Conservation (phyloP, 202 grass and related monocot species). For the Elaeis oleifera region DNA sequence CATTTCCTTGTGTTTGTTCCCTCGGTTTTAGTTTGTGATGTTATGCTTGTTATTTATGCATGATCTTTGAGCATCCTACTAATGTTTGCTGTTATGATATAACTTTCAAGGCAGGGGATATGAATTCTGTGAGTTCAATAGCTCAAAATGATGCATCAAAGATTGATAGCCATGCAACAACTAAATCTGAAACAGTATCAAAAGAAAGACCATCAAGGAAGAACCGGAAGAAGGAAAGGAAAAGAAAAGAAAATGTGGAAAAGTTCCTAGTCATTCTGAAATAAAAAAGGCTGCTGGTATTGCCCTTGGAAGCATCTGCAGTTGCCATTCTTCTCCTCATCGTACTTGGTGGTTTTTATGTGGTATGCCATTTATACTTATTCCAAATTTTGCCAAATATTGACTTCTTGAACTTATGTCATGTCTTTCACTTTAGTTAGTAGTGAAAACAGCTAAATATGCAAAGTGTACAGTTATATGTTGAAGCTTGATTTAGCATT, state of each 20-base stretch:
- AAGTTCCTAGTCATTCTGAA: slow-evolving; percentile 40
- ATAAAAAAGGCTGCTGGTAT: slow-evolving; percentile 54
- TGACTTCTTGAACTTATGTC: background rate
- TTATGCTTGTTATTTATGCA: background rate
- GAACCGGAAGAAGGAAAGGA: slow-evolving; percentile 70
- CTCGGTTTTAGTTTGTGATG: background rate
- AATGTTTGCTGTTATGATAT: slow-evolving; percentile 18
- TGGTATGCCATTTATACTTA: slow-evolving; percentile 47
- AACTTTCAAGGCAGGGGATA: slow-evolving; percentile 55
- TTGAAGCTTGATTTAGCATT: too few species aligned
- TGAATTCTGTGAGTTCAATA: slow-evolving; percentile 29
- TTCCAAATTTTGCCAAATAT: slow-evolving; percentile 12
- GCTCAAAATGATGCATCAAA: slow-evolving; percentile 36
- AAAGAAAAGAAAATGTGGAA: slow-evolving; percentile 40
- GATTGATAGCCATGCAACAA: slow-evolving; percentile 21
- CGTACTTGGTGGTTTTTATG: slow-evolving; percentile 84
- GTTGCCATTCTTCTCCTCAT: slow-evolving; percentile 73
- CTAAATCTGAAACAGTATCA: slow-evolving; percentile 45
- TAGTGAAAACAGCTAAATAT: too few species aligned
- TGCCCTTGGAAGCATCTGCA: slow-evolving; percentile 76
- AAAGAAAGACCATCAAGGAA: slow-evolving; percentile 87
- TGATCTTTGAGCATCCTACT: background rate
- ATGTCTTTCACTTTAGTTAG: background rate
- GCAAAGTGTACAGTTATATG: too few species aligned
- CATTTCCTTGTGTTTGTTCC: slow-evolving; percentile 14